Percentiles rank a stretch among this genome's conserved stretches.
Evolutionary conservation across 768 basidiomycete species (phyloP).

Genomic region (Tylopilus cervinicoccineus): DNA sequence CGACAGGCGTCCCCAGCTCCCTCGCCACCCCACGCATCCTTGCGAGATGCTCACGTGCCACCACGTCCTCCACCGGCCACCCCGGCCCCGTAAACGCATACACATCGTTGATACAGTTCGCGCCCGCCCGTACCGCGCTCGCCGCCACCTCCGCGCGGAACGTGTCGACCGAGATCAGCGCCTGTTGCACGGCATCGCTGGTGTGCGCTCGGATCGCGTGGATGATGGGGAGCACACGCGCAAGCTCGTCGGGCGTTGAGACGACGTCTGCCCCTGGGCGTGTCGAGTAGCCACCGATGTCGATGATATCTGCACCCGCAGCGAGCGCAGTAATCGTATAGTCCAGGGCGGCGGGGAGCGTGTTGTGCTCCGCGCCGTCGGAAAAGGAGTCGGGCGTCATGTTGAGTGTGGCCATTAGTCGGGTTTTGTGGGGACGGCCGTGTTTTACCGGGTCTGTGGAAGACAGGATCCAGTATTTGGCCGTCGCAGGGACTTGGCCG

Average conservation of each 20-base stretch:
- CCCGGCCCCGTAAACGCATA: slow-evolving; percentile 70
- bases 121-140: slow-evolving; percentile 63
- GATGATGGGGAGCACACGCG: slow-evolving; percentile 71
- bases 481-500: slow-evolving; percentile 18
- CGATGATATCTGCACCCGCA: slow-evolving; percentile 72
- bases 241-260: slow-evolving; percentile 61
- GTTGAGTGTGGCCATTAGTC: slow-evolving; percentile 81
- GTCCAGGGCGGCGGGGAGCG: slow-evolving; percentile 47
- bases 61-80: slow-evolving; percentile 32
- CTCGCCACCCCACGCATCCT: slow-evolving; percentile 68
- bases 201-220: slow-evolving; percentile 45
- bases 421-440: slow-evolving; percentile 40
- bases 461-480: slow-evolving; percentile 22
- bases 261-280: slow-evolving; percentile 75
- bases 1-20: slow-evolving; percentile 66
- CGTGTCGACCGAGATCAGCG: slow-evolving; percentile 27
- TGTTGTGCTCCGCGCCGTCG: slow-evolving; percentile 23
- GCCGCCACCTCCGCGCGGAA: slow-evolving; percentile 23
- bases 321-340: slow-evolving; percentile 48
- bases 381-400: slow-evolving; percentile 2
- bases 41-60: slow-evolving; percentile 38
- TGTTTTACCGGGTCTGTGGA: slow-evolving; percentile 16
- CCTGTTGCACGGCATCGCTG: slow-evolving; percentile 5
- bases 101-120: slow-evolving; percentile 90
- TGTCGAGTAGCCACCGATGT: slow-evolving; percentile 93